Conservation (phyloP, 805 yeast species). For the Schwanniomyces sp. region DNA sequence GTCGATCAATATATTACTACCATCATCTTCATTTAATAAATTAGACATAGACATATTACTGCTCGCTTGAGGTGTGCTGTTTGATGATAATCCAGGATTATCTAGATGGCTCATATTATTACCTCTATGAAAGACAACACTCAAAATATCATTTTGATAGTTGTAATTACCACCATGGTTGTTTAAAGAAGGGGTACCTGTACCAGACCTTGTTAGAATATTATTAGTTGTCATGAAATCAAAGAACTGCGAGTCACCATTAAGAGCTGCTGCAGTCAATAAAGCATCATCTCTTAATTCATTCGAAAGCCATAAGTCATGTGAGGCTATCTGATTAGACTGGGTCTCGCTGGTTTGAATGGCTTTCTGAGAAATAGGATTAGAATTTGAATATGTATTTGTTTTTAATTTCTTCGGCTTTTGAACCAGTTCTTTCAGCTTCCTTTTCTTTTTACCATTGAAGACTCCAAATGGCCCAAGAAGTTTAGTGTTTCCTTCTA, state of each 20-base stretch:
- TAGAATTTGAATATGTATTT: not conserved
- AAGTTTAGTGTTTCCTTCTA: constrained; percentile 47
- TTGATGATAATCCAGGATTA: constrained; percentile 5
- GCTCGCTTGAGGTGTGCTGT: constrained; percentile 4
- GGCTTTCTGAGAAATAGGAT: not conserved
- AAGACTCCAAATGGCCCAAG: constrained; percentile 87
- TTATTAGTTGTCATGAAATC: constrained; percentile 42
- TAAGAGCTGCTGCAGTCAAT: constrained; percentile 69
- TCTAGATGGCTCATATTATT: constrained; percentile 7
- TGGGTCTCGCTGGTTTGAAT: constrained; percentile 2
- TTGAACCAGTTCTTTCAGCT: constrained; percentile 34
- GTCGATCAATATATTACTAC: constrained; percentile 20
- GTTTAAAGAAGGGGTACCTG: constrained; percentile 4
- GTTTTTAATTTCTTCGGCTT: constrained; percentile 8
- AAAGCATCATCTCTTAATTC: constrained; percentile 73
- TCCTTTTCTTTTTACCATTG: constrained; percentile 18
- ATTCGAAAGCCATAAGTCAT: constrained; percentile 68
- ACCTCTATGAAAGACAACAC: constrained; percentile 52
- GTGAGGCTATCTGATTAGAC: constrained; percentile 18
- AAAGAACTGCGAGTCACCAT: constrained; percentile 57
- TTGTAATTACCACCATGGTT: constrained; percentile 1
- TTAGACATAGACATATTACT: constrained; percentile 16
- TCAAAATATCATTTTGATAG: constrained; percentile 47
- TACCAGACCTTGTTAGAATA: constrained; percentile 4
- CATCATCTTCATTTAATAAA: constrained; percentile 11